These are phyloP conservation scores for Salvia miltiorrhiza DNA, from an alignment of 257 asterid genomes.

Conservation along the genomic window DNA sequence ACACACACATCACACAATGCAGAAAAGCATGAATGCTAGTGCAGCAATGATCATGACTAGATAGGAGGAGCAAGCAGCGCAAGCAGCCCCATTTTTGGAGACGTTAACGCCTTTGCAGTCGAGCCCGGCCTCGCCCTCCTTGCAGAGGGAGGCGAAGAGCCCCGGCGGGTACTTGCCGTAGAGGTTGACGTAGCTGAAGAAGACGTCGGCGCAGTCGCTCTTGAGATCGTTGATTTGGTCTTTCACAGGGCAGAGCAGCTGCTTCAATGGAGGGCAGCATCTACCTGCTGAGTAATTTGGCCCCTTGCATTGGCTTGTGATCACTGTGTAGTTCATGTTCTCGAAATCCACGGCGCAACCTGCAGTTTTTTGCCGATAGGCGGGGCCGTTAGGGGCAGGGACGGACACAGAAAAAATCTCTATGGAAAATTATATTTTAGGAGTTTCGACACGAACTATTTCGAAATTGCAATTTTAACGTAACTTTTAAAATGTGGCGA, in stretches of 20 bases:
- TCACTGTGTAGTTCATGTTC: constrained; percentile 68
- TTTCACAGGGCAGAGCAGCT: constrained; percentile 51
- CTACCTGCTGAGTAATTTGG: constrained; percentile 56
- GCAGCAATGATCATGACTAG: constrained; percentile 14
- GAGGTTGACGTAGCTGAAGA: constrained; percentile 65
- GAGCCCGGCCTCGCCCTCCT: constrained; percentile 54
- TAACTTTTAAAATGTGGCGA: no score
- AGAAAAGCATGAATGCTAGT: constrained; percentile 13
- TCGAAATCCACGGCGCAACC: constrained; percentile 68
- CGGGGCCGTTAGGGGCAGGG: neutral
- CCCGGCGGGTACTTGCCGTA: constrained; percentile 90
- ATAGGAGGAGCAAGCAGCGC: neutral
- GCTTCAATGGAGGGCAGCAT: constrained; percentile 63
- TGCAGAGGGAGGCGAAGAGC: constrained; percentile 66
- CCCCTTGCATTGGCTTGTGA: constrained; percentile 89
- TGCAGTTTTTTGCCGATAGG: constrained; percentile 12
- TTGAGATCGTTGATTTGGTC: constrained; percentile 51
- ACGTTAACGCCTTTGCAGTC: constrained; percentile 28
- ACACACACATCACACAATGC: neutral
- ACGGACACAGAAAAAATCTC: no score
- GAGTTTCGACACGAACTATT: no score
- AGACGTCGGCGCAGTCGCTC: constrained; percentile 52
- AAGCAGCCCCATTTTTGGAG: constrained; percentile 13
- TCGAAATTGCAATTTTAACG: no score
- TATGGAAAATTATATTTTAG: no score